Conservation (phyloP, 2,329 filamentous ascomycete genomes). For the Pseudocercospora cruenta region DNA sequence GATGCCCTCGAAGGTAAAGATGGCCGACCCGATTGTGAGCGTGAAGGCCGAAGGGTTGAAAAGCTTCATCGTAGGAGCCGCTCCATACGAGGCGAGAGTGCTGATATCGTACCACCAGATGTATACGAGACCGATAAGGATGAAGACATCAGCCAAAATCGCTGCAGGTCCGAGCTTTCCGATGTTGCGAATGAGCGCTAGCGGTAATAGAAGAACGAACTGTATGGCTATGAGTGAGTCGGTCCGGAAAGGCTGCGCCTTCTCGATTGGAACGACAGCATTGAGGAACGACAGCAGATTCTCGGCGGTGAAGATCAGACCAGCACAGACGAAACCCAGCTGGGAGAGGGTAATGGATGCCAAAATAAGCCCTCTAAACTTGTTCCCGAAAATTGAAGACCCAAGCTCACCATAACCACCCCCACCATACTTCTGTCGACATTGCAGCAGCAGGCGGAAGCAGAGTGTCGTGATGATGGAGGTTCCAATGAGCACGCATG, state of each 20-base stretch:
- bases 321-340: slow-evolving; percentile 76
- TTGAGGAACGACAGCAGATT: slow-evolving; percentile 70
- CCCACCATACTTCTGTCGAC: slow-evolving; percentile 65
- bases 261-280: slow-evolving; percentile 58
- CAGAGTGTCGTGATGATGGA: slow-evolving; percentile 70
- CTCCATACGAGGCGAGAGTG: slow-evolving; percentile 58
- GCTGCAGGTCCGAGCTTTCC: slow-evolving; percentile 72
- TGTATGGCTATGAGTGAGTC: slow-evolving; percentile 68
- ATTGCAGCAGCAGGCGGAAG: slow-evolving; percentile 72
- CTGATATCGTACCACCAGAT: slow-evolving; percentile 73
- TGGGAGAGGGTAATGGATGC: slow-evolving; percentile 73
- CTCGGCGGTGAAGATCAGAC: slow-evolving; percentile 76
- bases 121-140: slow-evolving; percentile 70
- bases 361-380: slow-evolving; percentile 68
- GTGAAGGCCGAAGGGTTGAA: slow-evolving; percentile 73
- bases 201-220: slow-evolving; percentile 65
- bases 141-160: slow-evolving; percentile 71
- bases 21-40: slow-evolving; percentile 71
- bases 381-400: slow-evolving; percentile 64
- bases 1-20: slow-evolving; percentile 80
- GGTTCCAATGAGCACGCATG: slow-evolving; percentile 67
- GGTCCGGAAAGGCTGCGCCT: slow-evolving; percentile 55
- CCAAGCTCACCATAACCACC: slow-evolving; percentile 76
- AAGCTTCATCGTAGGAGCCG: slow-evolving; percentile 64
- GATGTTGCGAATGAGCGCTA: slow-evolving; percentile 74